phyloP scores from a whole-genome alignment of 2,329 filamentous ascomycete genomes.

The Aschersonia sp. region DNA sequence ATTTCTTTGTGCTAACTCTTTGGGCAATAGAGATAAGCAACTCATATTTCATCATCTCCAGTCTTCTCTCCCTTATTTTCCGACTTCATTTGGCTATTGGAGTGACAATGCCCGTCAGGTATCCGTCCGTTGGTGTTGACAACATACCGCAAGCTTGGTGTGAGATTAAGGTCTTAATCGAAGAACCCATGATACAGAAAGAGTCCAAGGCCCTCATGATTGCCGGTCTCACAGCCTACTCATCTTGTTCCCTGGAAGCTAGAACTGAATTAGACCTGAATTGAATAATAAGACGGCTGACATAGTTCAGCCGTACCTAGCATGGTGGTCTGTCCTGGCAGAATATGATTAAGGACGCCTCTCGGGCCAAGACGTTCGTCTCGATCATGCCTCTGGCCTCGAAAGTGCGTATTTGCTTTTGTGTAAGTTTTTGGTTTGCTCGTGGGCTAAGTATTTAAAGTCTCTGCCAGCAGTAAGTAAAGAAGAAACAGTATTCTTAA shows the following conservation, averaged over 20 bases:
- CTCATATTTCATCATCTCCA: no score
- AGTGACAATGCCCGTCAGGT: background rate
- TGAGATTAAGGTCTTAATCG: background rate
- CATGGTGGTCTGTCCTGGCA: background rate
- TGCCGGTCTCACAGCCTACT: background rate
- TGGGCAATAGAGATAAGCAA: no score
- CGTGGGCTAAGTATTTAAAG: no score
- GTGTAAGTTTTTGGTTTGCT: no score
- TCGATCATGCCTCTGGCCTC: background rate
- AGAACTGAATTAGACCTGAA: background rate
- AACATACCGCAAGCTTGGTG: background rate
- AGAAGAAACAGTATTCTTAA: no score
- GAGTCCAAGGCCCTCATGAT: background rate
- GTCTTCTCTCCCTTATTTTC: no score
- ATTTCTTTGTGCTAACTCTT: no score
- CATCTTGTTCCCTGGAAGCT: background rate
- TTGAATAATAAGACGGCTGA: background rate
- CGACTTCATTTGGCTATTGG: no score
- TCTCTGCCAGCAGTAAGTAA: no score
- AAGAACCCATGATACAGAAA: background rate
- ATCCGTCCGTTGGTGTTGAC: background rate
- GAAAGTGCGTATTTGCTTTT: no score
- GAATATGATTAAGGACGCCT: background rate
- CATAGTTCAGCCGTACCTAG: background rate
- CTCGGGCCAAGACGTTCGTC: no score